These are phyloP conservation scores for Kandelia obovata DNA, from an alignment of 345 rosid genomes.

Conservation along the genomic window DNA sequence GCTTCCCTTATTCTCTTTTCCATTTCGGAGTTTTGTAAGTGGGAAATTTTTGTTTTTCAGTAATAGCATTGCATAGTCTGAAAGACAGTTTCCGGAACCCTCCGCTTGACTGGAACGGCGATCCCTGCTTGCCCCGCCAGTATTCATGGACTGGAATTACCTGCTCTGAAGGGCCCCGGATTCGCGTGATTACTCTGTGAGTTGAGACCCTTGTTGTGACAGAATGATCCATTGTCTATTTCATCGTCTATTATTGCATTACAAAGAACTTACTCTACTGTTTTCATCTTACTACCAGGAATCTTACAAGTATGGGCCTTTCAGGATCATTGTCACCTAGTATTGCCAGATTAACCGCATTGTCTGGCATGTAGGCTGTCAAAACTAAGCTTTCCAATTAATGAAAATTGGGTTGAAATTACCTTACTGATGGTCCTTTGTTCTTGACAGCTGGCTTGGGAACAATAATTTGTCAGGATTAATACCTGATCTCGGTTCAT, in stretches of 20 bases:
- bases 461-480: constrained; percentile 63
- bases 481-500: constrained; percentile 66
- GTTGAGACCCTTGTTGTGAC: constrained; percentile 28
- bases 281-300: constrained; percentile 43
- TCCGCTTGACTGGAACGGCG: constrained; percentile 83
- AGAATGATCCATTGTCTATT: neutral
- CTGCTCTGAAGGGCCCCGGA: constrained; percentile 59
- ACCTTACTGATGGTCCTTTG: constrained; percentile 16
- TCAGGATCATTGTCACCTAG: constrained; percentile 64
- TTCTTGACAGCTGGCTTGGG: constrained; percentile 63
- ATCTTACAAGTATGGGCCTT: constrained; percentile 65
- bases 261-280: neutral
- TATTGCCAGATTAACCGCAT: constrained; percentile 62
- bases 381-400: constrained; percentile 6
- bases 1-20: neutral
- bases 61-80: constrained; percentile 46
- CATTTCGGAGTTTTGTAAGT: neutral
- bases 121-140: constrained; percentile 73
- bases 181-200: constrained; percentile 70
- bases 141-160: constrained; percentile 81
- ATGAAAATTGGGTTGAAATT: neutral
- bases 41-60: constrained; percentile 34
- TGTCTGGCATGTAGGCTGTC: constrained; percentile 62
- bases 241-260: neutral
- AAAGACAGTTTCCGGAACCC: constrained; percentile 45